Evolutionary conservation across 2,329 filamentous ascomycete genomes (phyloP).

Genomic region (Kalmusia sp.): DNA sequence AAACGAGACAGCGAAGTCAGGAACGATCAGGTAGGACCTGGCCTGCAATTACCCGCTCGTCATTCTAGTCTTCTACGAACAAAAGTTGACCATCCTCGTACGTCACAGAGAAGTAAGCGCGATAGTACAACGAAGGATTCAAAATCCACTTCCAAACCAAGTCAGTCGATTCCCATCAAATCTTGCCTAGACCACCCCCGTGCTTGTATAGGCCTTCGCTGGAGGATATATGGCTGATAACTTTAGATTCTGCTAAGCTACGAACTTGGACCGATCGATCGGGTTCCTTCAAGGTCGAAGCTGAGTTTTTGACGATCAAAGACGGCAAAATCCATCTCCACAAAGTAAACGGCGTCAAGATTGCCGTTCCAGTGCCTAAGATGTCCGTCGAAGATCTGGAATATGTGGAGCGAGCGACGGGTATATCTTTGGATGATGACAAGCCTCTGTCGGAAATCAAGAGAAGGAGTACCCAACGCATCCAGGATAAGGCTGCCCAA

Average conservation of each 20-base stretch:
- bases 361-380: slow-evolving; percentile 91
- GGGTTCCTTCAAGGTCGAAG: slow-evolving; percentile 96
- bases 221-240: slow-evolving; percentile 14
- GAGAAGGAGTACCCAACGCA: slow-evolving; percentile 54
- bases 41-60: slow-evolving; percentile 77
- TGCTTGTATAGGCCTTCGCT: background rate
- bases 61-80: slow-evolving; percentile 77
- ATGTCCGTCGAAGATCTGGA: slow-evolving; percentile 96
- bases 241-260: slow-evolving; percentile 75
- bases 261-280: slow-evolving; percentile 95
- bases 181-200: background rate
- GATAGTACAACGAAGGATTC: slow-evolving; percentile 67
- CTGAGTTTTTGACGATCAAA: slow-evolving; percentile 91
- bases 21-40: slow-evolving; percentile 77
- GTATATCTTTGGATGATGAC: slow-evolving; percentile 86
- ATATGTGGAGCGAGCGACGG: slow-evolving; percentile 89
- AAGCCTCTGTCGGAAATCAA: slow-evolving; percentile 88
- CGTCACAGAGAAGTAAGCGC: slow-evolving; percentile 74
- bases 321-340: slow-evolving; percentile 98
- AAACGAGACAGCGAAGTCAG: slow-evolving; percentile 63
- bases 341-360: slow-evolving; percentile 98
- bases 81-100: slow-evolving; percentile 71
- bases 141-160: slow-evolving; percentile 70
- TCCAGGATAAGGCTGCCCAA: slow-evolving; percentile 58
- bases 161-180: slow-evolving; percentile 67